Evolutionary conservation across 2,329 filamentous ascomycete genomes (phyloP).

Genomic region (Aspergillus chevalieri): DNA sequence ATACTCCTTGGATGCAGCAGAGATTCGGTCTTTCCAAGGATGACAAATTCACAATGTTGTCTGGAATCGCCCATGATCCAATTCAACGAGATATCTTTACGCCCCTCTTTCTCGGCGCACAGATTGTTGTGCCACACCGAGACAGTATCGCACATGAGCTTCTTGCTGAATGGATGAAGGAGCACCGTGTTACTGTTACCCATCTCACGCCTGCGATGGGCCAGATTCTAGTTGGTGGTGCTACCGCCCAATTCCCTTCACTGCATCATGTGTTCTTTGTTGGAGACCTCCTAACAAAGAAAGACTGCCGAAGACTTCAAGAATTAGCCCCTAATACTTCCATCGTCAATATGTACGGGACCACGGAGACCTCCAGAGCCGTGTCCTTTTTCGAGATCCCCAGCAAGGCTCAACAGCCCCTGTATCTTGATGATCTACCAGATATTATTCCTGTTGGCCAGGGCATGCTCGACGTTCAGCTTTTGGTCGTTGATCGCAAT

Average conservation of each 20-base stretch:
- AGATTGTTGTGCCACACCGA: constrained; percentile 68
- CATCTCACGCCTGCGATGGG: constrained; percentile 97
- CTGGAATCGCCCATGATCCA: constrained; percentile 67
- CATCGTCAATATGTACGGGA: constrained; percentile 83
- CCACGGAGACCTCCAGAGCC: constrained; percentile 74
- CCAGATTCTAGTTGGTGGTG: constrained; percentile 83
- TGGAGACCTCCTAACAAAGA: constrained; percentile 79
- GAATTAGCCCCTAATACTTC: constrained; percentile 66
- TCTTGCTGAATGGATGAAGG: constrained; percentile 80
- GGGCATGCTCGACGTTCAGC: constrained; percentile 84
- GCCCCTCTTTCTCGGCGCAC: constrained; percentile 76
- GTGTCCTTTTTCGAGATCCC: constrained; percentile 80
- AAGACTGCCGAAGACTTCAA: constrained; percentile 72
- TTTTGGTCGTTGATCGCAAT: constrained; percentile 71
- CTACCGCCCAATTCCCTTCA: constrained; percentile 67
- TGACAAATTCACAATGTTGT: constrained; percentile 74
- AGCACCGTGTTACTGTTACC: constrained; percentile 67
- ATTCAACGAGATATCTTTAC: constrained; percentile 72
- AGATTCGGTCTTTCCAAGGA: constrained; percentile 67
- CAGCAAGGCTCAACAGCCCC: constrained; percentile 57
- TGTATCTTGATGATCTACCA: constrained; percentile 57
- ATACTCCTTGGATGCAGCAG: constrained; percentile 91
- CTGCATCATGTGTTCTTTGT: constrained; percentile 84
- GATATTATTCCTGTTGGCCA: constrained; percentile 77
- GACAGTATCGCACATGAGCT: constrained; percentile 84